Conservation (phyloP, 2,329 filamentous ascomycete genomes). For the Hypoxylon sp. region DNA sequence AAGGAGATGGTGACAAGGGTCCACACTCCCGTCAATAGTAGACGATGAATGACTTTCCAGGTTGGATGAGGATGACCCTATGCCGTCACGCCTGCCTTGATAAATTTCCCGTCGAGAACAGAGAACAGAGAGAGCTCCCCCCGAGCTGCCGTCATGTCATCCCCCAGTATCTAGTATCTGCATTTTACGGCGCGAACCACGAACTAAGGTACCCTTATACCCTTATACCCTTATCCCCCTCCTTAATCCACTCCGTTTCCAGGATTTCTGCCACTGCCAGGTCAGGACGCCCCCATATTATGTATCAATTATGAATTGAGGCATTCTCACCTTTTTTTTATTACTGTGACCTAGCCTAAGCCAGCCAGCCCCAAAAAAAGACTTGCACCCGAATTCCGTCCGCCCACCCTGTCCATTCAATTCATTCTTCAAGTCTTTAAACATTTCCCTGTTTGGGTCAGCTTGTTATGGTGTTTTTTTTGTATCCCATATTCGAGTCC, state of each 20-base stretch:
- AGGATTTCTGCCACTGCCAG: constrained; percentile 24
- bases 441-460: constrained; percentile 40
- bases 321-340: constrained; percentile 34
- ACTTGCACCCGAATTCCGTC: constrained; percentile 35
- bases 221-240: neutral
- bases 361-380: constrained; percentile 42
- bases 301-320: constrained; percentile 32
- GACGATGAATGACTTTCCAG: constrained; percentile 42
- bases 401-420: constrained; percentile 38
- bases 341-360: constrained; percentile 41
- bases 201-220: constrained; percentile 11
- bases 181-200: constrained; percentile 19
- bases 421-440: constrained; percentile 39
- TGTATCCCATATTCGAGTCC: constrained; percentile 40
- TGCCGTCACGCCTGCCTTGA: constrained; percentile 39
- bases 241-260: constrained; percentile 28
- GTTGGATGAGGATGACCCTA: constrained; percentile 41
- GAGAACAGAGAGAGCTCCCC: constrained; percentile 1
- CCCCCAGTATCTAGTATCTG: constrained; percentile 21
- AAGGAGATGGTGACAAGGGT: constrained; percentile 31
- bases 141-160: constrained; percentile 26
- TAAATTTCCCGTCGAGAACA: constrained; percentile 31
- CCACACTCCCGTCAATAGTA: constrained; percentile 35
- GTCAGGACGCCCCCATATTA: constrained; percentile 34
- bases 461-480: constrained; percentile 41